Conservation (phyloP, 208 protist genomes). For the Leishmania martiniquensis region DNA sequence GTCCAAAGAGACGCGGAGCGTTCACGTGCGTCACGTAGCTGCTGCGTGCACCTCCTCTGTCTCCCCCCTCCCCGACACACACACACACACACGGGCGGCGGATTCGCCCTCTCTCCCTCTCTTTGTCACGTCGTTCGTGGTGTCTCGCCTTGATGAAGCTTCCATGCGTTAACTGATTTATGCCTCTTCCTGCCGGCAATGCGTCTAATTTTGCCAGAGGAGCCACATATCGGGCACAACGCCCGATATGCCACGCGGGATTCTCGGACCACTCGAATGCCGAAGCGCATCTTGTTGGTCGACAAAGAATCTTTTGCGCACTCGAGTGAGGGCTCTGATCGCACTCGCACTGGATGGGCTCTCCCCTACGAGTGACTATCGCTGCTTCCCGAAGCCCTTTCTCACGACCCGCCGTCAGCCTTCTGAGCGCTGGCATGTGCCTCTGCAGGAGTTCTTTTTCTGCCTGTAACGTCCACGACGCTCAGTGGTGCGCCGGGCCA, state of each 20-base stretch:
- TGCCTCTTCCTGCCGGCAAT: no score
- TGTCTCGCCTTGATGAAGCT: background rate
- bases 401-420: background rate
- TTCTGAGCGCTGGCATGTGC: background rate
- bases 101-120: no score
- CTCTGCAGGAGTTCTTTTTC: background rate
- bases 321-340: no score
- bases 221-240: background rate
- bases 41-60: no score
- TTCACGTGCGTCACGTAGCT: no score
- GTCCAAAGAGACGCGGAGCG: no score
- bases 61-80: background rate
- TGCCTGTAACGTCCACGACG: no score
- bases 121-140: background rate
- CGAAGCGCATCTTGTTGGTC: background rate
- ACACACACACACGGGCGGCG: no score
- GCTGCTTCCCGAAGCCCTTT: background rate
- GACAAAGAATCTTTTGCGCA: background rate
- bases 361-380: background rate
- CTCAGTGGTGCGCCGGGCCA: no score
- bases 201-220: background rate
- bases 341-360: background rate
- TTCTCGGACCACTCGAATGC: background rate
- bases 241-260: background rate
- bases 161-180: no score